Evolutionary conservation across 2,329 filamentous ascomycete species (phyloP), one percentile per base, ranked within the genome.

Genomic region (Cylindrodendrum hubeiense): DNA sequence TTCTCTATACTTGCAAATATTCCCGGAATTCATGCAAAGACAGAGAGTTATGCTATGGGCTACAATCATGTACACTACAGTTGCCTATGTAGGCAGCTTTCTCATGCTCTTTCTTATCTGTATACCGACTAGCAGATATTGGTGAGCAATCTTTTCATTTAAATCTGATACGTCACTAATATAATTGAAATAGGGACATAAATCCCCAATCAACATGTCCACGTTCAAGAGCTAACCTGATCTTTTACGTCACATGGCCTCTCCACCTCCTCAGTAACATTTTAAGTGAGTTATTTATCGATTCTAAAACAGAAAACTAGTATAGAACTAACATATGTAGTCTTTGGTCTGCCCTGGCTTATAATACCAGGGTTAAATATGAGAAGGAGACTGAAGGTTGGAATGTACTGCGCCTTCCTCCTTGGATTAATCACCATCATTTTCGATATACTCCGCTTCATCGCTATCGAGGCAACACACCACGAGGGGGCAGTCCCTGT

Each of bases 21-120:
- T n/a, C n/a, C n/a, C n/a, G n/a, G 15, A 7, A 1, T 69, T 69
- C 3, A 69, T 69, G 67, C 55, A 61, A 3, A 69, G 60, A n/a
- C 21, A 67, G 7, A 37, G 67, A 21, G 22, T 55, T 3, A 65
- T 67, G 10, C 33, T 69, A 17, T 69, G 67, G 60, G 52, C 15
- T 0, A 58, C 59, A 1, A 65, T 70, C 8, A 9, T 19, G 4
- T 69, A 65, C 4, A 55, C 58, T 4, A 26, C 37, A 2, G 4
- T 51, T 3, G n/a, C 22, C 3, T 69, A 37, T 5, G 19, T 39
- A 1, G 3, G 30, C 4, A 62, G 56, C 1, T 62, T 63, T 1
- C 3, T 61, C 0, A 7, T 67, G 4, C 21, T 69, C 1, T 51
- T 51, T 13, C 5, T 46, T 0, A 22, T 37, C 0, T 70, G 67